These are phyloP conservation scores for Monosporozyma aerobia DNA, from an alignment of 805 yeast genomes.

Conservation along the genomic window DNA sequence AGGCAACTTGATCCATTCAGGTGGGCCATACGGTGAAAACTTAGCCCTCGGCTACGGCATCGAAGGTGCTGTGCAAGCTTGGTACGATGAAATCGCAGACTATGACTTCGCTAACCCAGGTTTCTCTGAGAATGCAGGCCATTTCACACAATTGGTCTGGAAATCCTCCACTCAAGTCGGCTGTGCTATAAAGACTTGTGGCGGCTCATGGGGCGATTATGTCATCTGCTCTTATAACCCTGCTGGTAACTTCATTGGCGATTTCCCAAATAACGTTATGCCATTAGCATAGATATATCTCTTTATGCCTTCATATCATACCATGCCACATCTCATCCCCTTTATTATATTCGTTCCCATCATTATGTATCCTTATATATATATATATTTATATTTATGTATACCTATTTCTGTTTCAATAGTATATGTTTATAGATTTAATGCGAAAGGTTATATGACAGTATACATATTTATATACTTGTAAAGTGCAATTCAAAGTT, in stretches of 20 bases:
- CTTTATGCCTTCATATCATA: too few relatives aligned
- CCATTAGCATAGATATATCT: constrained; percentile 5
- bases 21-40: constrained; percentile 57
- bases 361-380: neutral
- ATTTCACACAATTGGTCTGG: constrained; percentile 74
- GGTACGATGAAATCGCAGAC: constrained; percentile 56
- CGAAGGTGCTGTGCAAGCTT: constrained; percentile 46
- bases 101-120: constrained; percentile 37
- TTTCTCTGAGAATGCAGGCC: constrained; percentile 40
- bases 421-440: neutral
- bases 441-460: neutral
- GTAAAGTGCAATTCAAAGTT: neutral
- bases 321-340: too few relatives aligned
- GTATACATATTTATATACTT: neutral
- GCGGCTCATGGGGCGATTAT: constrained; percentile 29
- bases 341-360: constrained; percentile 29
- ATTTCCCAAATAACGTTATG: constrained; percentile 9
- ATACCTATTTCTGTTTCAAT: neutral
- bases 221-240: constrained; percentile 60
- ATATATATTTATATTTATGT: neutral
- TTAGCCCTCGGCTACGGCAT: constrained; percentile 49
- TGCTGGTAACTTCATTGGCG: constrained; percentile 39
- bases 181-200: constrained; percentile 35
- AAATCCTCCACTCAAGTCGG: constrained; percentile 49
- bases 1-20: constrained; percentile 54